Base-by-base conservation (phyloP, 2,329 filamentous ascomycete species). In the Aspergillus ruber region DNA sequence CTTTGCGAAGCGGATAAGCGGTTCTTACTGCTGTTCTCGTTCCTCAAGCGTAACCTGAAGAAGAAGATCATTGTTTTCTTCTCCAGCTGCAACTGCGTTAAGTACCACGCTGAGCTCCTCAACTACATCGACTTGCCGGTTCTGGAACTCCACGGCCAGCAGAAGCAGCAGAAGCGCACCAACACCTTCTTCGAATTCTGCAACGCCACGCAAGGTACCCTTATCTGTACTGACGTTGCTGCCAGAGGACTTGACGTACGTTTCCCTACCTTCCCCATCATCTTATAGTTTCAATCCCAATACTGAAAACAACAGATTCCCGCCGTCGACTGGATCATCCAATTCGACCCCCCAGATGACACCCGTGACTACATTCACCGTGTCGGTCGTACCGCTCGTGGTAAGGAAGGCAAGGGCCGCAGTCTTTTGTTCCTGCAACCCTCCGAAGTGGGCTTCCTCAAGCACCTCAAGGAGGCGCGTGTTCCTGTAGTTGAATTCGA, bases 11-110 rank as follows among this genome's bases (percentile, higher is more conserved):
- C 88, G 4, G 90, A 97, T 69, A 90, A 91, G 72, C 85, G 93
- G 20, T 98, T 98, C 76, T 76, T 95, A 32, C 77, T 98, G 18
- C 81, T 98, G 20, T 97, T 95, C 74, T 91, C 88, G 0, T 96
- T 98, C 75, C 76, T 98, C 42, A 93, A 94, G 74, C 83, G 86
- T 58, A 89, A 95, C 72, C 77, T 86, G 47, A 91, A 90, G 78
- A 96, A 96, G 74, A 97, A 97, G 79, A 86, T 95, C 53, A 95
- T 97, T 65, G 90, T 97, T 51, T 97, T 97, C 76, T 90, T 96
- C 72, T 89, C 84, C 58, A 90, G 84, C 63, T 95, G 90, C 68
- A 89, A 89, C 63, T 94, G 86, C 56, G 91, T 97, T 61, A 95
- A 95, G 68, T 98, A 97, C 72, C 90, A 95, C 71, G 83, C 88